A percentile compares a stretch with the other conserved stretches of the same genome.
Evolutionary conservation across 116 monocot genomes (phyloP).

Genomic region (Phalaenopsis hybrid): DNA sequence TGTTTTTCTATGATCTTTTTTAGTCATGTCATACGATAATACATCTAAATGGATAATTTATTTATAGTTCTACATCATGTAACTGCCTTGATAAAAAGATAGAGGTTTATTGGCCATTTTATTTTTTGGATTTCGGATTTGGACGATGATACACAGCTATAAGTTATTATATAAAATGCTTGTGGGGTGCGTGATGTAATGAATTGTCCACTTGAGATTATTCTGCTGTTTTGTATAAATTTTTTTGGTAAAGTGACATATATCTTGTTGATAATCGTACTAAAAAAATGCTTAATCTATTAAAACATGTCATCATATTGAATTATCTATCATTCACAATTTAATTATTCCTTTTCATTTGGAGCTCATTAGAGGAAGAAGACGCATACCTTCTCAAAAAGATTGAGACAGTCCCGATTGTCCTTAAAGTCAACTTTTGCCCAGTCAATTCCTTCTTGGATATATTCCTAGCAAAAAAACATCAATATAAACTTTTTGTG

Average conservation of each 20-base stretch:
- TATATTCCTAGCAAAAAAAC: conserved; percentile 28
- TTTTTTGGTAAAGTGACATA: not conserved
- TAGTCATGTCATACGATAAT: not conserved
- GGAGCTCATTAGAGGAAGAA: not conserved
- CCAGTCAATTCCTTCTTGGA: conserved; percentile 55
- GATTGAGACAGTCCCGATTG: conserved; percentile 40
- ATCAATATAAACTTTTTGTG: not conserved
- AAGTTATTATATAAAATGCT: not conserved
- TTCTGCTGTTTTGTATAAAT: not conserved
- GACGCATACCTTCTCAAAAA: conserved; percentile 40
- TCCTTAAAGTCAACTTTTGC: conserved; percentile 47
- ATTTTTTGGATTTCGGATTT: not conserved
- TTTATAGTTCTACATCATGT: not conserved
- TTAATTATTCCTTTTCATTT: not conserved
- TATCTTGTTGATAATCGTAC: not conserved
- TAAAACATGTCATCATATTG: not conserved
- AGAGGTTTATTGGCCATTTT: not conserved
- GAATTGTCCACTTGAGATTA: not conserved
- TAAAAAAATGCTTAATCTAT: not conserved
- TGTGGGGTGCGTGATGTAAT: not conserved
- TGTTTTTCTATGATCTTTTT: too few relatives aligned
- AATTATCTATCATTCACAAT: not conserved
- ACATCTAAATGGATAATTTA: not conserved
- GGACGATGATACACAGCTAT: not conserved
- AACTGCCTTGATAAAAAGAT: not conserved